Base-by-base conservation (phyloP, 495 filamentous ascomycete species). In the Melanomma pulvis-pyrius region DNA sequence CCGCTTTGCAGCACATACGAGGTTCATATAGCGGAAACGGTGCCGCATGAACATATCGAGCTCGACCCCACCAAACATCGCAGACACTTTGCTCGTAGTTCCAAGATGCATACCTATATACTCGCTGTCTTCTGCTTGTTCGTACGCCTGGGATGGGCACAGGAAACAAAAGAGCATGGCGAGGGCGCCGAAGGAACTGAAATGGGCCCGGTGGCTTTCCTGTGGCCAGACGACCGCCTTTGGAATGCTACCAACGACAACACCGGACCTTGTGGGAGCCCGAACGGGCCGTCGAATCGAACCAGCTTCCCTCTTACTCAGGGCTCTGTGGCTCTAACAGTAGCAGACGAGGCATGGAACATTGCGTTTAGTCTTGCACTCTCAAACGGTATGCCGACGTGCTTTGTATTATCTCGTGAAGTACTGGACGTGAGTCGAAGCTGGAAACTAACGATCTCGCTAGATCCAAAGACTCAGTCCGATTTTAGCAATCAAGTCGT, bases 201-300 rank as follows among this genome's bases (percentile, higher is more conserved):
- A n/a, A 83, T 83, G 81, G 82, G 82, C 0, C 80, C 82, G 5
- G 82, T 79, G 19, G 82, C 81, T 22, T 83, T 84, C 65, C 69
- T 84, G 29, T 84, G 82, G 82, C 82, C 82, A 3, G 73, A 74
- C 7, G 78, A 82, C 67, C 76, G 82, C 26, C 59, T 71, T 1
- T 84, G 81, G 80, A 75, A 71, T 57, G 78, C 76, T 51, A 71
- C 74, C 1, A 59, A 75, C 21, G 82, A 83, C 59, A 83, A 82
- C 60, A 76, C 64, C 12, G 77, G 75, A 0, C 82, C 82, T 7
- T 84, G 61, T 56, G 50, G 61, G 26, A 64, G 61, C n/a, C 50
- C 61, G 13, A 25, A 15, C 28, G 61, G 52, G 26, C 17, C 19
- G 6, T 21, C 12, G 13, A 30, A 49, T 15, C 24, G 52, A 57